These are phyloP conservation scores for Lichtheimia corymbifera DNA, from an alignment of 371 early-diverging fungal genomes.

Conservation along the genomic window DNA sequence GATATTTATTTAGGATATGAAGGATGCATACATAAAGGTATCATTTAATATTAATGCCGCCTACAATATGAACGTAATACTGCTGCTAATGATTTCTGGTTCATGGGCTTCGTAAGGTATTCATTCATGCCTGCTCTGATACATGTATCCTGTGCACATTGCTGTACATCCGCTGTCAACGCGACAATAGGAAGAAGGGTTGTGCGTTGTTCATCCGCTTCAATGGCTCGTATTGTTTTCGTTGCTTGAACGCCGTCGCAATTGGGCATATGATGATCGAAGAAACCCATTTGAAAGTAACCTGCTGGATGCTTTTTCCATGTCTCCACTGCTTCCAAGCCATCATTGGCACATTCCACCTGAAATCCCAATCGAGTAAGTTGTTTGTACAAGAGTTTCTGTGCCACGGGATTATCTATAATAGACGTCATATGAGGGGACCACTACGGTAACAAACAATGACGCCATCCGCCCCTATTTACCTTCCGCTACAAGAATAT, in stretches of 20 bases:
- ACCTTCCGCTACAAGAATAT: constrained; percentile 44
- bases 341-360: constrained; percentile 47
- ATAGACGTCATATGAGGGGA: neutral
- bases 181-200: constrained; percentile 21
- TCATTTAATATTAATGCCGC: too few relatives aligned
- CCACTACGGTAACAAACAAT: neutral
- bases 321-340: constrained; percentile 37
- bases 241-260: constrained; percentile 53
- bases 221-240: constrained; percentile 33
- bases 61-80: neutral
- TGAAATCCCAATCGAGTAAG: constrained; percentile 41
- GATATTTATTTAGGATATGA: too few relatives aligned
- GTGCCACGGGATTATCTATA: constrained; percentile 46
- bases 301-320: constrained; percentile 33
- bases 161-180: constrained; percentile 14
- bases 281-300: constrained; percentile 41
- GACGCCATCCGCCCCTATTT: neutral
- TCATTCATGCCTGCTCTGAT: constrained; percentile 12
- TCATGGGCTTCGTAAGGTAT: constrained; percentile 8
- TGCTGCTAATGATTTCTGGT: constrained; percentile 5
- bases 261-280: constrained; percentile 54
- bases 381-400: constrained; percentile 42
- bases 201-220: constrained; percentile 9
- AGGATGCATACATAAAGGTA: too few relatives aligned
- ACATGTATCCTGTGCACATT: constrained; percentile 13